These are phyloP conservation scores for Pyrenophora tritici-repentis DNA, from an alignment of 2,329 filamentous ascomycete genomes.

Conservation along the genomic window DNA sequence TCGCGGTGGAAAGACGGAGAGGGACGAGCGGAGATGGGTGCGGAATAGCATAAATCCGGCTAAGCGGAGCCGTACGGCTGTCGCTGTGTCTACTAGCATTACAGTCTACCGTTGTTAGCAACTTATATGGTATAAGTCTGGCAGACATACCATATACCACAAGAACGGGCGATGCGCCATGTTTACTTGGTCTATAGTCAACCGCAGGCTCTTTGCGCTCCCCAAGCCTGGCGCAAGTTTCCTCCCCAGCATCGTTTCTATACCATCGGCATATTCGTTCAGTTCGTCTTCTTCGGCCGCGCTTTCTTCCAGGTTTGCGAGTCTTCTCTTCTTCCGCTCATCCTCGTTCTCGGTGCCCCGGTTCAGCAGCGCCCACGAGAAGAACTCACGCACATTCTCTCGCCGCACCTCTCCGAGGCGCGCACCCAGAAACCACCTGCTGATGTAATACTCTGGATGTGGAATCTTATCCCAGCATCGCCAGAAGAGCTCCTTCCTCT, in stretches of 20 bases:
- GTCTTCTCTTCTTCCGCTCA: conserved; percentile 16
- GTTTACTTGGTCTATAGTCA: conserved; percentile 68
- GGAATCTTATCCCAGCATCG: conserved; percentile 61
- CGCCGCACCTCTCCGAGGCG: conserved; percentile 61
- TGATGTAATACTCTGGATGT: conserved; percentile 62
- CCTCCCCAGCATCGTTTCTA: conserved; percentile 60
- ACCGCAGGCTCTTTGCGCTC: conserved; percentile 61
- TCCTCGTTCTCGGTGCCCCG: conserved; percentile 47
- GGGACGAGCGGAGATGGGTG: conserved; percentile 49
- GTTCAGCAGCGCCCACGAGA: conserved; percentile 71
- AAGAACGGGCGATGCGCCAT: conserved; percentile 65
- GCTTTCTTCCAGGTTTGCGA: conserved; percentile 23
- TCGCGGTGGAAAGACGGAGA: conserved; percentile 64
- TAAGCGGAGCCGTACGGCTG: conserved; percentile 51
- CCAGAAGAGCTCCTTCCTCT: conserved; percentile 62
- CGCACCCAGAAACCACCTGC: conserved; percentile 69
- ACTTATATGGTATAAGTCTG: neutral
- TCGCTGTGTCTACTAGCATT: conserved; percentile 57
- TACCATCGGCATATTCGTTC: conserved; percentile 58
- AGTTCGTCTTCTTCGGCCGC: conserved; percentile 55
- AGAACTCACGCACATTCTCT: conserved; percentile 71
- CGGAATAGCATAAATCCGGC: conserved; percentile 61
- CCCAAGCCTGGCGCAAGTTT: conserved; percentile 61
- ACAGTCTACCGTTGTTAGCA: conserved; percentile 47
- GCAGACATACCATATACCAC: conserved; percentile 64